Evolutionary conservation across 352 stramenopile species (phyloP).

Genomic region (Phytophthora pisi): DNA sequence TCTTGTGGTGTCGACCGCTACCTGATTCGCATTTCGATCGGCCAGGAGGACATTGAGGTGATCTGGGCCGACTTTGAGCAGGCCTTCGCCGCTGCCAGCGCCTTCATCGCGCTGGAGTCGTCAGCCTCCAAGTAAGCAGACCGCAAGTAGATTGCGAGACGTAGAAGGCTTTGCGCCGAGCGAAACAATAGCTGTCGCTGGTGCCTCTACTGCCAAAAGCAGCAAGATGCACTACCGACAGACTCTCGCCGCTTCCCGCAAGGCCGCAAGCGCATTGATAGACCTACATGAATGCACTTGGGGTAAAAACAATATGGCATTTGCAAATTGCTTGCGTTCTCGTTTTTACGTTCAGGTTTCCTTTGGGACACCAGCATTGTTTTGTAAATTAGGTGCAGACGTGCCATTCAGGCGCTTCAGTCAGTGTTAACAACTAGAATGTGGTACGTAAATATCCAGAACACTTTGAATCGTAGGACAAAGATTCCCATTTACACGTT

Average conservation of each 20-base stretch:
- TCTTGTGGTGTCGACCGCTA: constrained; percentile 91
- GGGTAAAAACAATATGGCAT: no score
- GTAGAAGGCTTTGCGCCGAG: constrained; percentile 9
- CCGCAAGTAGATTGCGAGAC: constrained; percentile 1
- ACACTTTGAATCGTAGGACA: no score
- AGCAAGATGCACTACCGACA: constrained; percentile 30
- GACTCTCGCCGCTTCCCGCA: constrained; percentile 22
- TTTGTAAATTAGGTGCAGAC: no score
- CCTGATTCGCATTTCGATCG: constrained; percentile 92
- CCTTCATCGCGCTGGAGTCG: constrained; percentile 13
- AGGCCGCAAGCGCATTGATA: constrained; percentile 21
- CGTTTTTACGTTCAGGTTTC: no score
- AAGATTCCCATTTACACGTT: no score
- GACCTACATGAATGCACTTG: constrained; percentile 6
- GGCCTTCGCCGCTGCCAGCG: constrained; percentile 34
- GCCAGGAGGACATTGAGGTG: constrained; percentile 83
- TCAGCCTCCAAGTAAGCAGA: constrained; percentile 22
- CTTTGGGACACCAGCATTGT: no score
- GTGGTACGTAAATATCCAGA: no score
- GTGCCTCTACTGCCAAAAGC: constrained; percentile 24
- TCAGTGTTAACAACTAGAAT: no score
- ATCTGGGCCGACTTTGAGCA: constrained; percentile 66
- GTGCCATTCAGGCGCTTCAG: no score
- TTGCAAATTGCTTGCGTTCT: no score
- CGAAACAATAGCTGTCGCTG: constrained; percentile 21